A percentile compares a stretch with the other conserved stretches of the same genome.
Conservation (phyloP, 1,284 basidiomycete genomes). For the Apiotrichum gamsii region DNA sequence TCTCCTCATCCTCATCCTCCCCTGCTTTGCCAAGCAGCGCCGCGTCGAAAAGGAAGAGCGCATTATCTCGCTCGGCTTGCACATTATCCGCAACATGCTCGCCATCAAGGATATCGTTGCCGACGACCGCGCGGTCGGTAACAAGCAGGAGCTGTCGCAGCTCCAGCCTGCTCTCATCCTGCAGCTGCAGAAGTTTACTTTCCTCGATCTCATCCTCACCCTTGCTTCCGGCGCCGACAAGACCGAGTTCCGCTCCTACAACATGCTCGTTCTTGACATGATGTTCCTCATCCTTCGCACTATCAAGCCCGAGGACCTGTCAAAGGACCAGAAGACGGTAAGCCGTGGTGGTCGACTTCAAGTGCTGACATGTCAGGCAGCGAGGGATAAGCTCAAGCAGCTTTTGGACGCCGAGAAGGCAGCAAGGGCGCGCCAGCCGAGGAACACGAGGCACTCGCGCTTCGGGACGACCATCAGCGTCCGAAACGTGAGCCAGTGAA, state of each 20-base stretch:
- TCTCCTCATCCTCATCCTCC: constrained; percentile 62
- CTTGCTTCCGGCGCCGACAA: constrained; percentile 71
- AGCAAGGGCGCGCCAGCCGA: constrained; percentile 53
- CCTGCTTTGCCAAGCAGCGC: constrained; percentile 60
- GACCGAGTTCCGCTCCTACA: constrained; percentile 70
- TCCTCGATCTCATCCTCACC: constrained; percentile 70
- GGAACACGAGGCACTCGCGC: constrained; percentile 72
- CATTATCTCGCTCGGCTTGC: constrained; percentile 78
- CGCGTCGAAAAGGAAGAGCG: constrained; percentile 73
- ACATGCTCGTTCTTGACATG: constrained; percentile 82
- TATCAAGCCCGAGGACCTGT: constrained; percentile 59
- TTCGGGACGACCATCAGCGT: constrained; percentile 89
- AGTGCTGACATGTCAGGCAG: too few species aligned
- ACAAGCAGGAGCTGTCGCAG: constrained; percentile 66
- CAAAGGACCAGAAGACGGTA: constrained; percentile 64
- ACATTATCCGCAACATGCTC: constrained; percentile 80
- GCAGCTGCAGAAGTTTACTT: constrained; percentile 64
- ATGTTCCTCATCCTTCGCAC: constrained; percentile 79
- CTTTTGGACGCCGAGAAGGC: constrained; percentile 67
- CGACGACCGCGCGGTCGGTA: constrained; percentile 61
- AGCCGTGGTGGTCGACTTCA: constrained; percentile 14
- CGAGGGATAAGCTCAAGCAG: constrained; percentile 57
- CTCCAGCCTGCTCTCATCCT: constrained; percentile 65
- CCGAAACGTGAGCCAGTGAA: constrained; percentile 54
- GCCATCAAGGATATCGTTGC: constrained; percentile 77